Base-by-base conservation (phyloP, 352 stramenopile species). In the Globisporangium solare region DNA sequence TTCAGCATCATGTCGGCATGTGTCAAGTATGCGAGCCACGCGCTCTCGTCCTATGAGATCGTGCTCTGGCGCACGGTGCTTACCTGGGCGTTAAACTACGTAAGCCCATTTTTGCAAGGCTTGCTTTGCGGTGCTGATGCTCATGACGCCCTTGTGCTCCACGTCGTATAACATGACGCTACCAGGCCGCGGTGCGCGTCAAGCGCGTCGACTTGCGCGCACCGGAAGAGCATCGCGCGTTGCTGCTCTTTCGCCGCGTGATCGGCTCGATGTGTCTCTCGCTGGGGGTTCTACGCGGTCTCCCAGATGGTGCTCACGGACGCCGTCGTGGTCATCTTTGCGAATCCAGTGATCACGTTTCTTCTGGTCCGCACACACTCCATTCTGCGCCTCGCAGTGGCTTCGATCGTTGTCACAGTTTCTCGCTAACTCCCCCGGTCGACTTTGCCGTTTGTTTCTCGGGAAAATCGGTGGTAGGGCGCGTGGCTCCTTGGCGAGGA, bases 231-330 rank as follows among this genome's bases (percentile, higher is more conserved):
- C 66, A 72, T 24, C 67, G 74, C 7, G 53, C 52, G 14, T 21
- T 83, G n/a, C 52, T 88, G 20, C 53, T 83, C 11, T 69, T 86
- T 22, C 75, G 77, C 4, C 83, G 71, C 51, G 55, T 85, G 39
- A 65, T 83, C 51, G 78, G 78, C 46, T 81, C 76, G 21, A 20
- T 83, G 20, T 68, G 70, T 18, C 66, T 88, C 18, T 74, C 67
- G 14, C 61, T 88, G 35, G 58, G 65, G 14, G n/a, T 88, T 85
- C 54, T 90, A 86, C 47, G 72, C 77, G 1, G 69, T 88, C 47
- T 75, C 77, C 6, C 71, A 88, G 56, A 90, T 90, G 80, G 78
- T 88, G 18, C 66, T 90, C 21, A 81, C 80, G 0, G 80, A 90
- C 50, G 80, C 78, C 15, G 73, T 73, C 14, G 77, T 86, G 7